Conservation (phyloP, 1,139 yeast species). For the Nakaseomyces delphensis region DNA sequence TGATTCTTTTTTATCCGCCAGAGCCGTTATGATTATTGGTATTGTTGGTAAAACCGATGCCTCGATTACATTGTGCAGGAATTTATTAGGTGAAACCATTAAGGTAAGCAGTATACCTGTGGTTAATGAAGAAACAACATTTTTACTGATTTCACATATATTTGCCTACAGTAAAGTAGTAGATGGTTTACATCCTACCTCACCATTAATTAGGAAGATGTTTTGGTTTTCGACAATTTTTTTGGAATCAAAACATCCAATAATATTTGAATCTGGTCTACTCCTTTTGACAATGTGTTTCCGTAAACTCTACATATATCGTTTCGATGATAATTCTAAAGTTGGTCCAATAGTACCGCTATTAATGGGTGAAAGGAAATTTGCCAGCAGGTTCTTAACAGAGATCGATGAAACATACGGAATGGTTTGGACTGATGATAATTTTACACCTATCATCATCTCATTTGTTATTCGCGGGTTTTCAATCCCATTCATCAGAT, state of each 20-base stretch:
- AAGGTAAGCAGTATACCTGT: slow-evolving; percentile 34
- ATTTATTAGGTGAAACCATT: slow-evolving; percentile 30
- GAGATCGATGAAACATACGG: slow-evolving; percentile 39
- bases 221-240: slow-evolving; percentile 57
- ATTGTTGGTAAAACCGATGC: slow-evolving; percentile 58
- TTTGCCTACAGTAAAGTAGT: slow-evolving; percentile 52
- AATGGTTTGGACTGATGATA: slow-evolving; percentile 38
- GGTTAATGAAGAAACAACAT: slow-evolving; percentile 28
- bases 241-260: slow-evolving; percentile 35
- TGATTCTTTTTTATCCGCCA: slow-evolving; percentile 56
- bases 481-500: slow-evolving; percentile 51
- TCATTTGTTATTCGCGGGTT: slow-evolving; percentile 53
- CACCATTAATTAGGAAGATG: slow-evolving; percentile 47
- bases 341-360: slow-evolving; percentile 10
- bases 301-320: slow-evolving; percentile 22
- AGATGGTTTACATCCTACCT: slow-evolving; percentile 50
- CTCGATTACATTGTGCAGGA: slow-evolving; percentile 46
- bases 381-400: slow-evolving; percentile 38
- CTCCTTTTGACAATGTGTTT: slow-evolving; percentile 35
- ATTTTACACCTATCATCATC: slow-evolving; percentile 50
- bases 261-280: slow-evolving; percentile 49
- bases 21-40: slow-evolving; percentile 69
- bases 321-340: slow-evolving; percentile 17
- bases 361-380: slow-evolving; percentile 27
- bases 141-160: slow-evolving; percentile 33